These are phyloP conservation scores for Neofusicoccum cordaticola DNA, from an alignment of 2,329 filamentous ascomycete species.

Conservation along the genomic window DNA sequence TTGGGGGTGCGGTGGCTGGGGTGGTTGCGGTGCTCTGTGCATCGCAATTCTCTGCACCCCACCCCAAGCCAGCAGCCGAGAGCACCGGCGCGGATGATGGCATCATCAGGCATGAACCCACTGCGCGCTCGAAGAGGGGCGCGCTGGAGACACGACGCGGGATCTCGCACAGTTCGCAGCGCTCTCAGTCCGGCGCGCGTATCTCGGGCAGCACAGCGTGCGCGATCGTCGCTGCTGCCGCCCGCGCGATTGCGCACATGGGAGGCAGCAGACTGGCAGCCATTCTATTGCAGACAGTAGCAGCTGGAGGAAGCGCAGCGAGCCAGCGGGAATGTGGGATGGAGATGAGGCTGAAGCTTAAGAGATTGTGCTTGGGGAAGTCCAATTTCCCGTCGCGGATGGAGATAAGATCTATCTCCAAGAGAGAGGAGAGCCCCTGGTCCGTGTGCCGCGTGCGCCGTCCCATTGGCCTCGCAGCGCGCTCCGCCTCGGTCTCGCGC, in stretches of 20 bases:
- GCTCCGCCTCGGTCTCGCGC: background rate
- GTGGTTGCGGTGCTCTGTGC: background rate
- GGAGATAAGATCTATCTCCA: background rate
- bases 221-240: background rate
- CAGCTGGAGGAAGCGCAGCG: background rate
- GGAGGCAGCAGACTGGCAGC: no score
- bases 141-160: background rate
- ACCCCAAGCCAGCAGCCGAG: background rate
- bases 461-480: background rate
- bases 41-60: constrained; percentile 7
- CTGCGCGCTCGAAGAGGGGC: background rate
- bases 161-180: constrained; percentile 12
- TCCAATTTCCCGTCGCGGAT: background rate
- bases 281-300: background rate
- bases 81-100: background rate
- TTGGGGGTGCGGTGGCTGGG: background rate
- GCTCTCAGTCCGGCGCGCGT: constrained; percentile 6
- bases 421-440: no score
- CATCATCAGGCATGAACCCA: background rate
- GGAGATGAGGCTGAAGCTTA: constrained; percentile 9
- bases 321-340: background rate
- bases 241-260: background rate
- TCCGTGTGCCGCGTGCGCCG: background rate
- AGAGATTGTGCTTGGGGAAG: constrained; percentile 12
- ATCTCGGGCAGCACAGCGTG: background rate